Conservation (phyloP, 148 eudicot genomes). For the Hydrangea macrophylla region DNA sequence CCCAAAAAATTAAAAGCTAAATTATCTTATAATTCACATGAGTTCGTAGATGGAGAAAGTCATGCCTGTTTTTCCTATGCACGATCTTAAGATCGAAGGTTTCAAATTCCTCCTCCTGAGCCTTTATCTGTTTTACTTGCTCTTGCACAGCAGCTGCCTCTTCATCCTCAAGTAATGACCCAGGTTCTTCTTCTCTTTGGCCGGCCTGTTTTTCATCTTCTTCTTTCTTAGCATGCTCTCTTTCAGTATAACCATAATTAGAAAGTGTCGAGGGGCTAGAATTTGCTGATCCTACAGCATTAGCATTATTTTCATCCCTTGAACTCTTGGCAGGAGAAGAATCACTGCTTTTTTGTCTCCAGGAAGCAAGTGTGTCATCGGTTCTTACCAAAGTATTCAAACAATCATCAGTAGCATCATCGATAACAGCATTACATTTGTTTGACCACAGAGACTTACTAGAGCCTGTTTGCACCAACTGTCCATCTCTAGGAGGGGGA, state of each 20-base stretch:
- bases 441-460: constrained; percentile 64
- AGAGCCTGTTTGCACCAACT: constrained; percentile 40
- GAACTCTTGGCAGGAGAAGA: constrained; percentile 79
- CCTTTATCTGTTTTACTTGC: constrained; percentile 96
- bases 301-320: constrained; percentile 53
- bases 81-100: constrained; percentile 91
- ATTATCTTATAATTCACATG: background rate
- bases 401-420: constrained; percentile 40
- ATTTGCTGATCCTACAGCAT: constrained; percentile 57
- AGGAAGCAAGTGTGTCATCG: constrained; percentile 60
- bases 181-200: constrained; percentile 64
- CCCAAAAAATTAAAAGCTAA: background rate
- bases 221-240: constrained; percentile 47
- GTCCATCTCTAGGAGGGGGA: constrained; percentile 72
- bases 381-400: constrained; percentile 26
- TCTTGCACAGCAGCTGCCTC: constrained; percentile 98
- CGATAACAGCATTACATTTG: constrained; percentile 30
- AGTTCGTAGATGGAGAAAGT: constrained; percentile 1
- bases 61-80: constrained; percentile 95
- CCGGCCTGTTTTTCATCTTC: constrained; percentile 39
- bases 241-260: constrained; percentile 63
- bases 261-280: constrained; percentile 77
- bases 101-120: constrained; percentile 97
- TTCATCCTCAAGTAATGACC: constrained; percentile 82
- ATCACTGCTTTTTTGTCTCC: constrained; percentile 70